Evolutionary conservation across 805 yeast genomes (phyloP).

Genomic region (Yarrowia porcina): DNA sequence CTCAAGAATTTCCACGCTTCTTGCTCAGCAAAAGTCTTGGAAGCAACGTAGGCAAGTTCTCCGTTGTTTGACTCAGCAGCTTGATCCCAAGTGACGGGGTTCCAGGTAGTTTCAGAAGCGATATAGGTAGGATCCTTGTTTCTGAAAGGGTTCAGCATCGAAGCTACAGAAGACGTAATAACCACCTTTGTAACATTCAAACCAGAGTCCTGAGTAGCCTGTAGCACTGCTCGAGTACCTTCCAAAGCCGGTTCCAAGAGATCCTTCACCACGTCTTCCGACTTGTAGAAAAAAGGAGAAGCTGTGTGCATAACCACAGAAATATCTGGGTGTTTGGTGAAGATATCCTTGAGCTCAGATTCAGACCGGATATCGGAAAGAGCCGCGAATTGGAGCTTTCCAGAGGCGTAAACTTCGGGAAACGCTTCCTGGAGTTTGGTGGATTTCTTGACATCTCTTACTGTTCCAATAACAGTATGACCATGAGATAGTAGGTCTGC

Average conservation of each 20-base stretch:
- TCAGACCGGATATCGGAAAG: conserved; percentile 36
- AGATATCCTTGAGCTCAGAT: conserved; percentile 49
- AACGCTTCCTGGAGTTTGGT: conserved; percentile 33
- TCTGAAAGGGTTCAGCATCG: conserved; percentile 37
- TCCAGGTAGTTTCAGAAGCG: conserved; percentile 42
- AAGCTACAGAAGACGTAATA: conserved; percentile 52
- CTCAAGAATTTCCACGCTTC: conserved; percentile 52
- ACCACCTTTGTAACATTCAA: conserved; percentile 42
- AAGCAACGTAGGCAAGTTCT: conserved; percentile 36
- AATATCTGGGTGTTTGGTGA: conserved; percentile 41
- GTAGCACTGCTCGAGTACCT: conserved; percentile 46
- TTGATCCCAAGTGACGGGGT: conserved; percentile 38
- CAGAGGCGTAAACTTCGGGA: conserved; percentile 28
- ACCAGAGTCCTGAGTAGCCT: conserved; percentile 40
- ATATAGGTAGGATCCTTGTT: conserved; percentile 31
- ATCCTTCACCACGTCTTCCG: conserved; percentile 42
- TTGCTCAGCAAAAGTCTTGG: conserved; percentile 56
- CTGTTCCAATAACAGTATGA: conserved; percentile 49
- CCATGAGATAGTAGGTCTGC: conserved; percentile 40
- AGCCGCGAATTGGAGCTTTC: conserved; percentile 34
- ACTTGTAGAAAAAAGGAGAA: conserved; percentile 39
- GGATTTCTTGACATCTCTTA: conserved; percentile 46
- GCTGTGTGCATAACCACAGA: conserved; percentile 43
- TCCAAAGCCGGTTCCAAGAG: conserved; percentile 48
- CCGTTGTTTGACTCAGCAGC: conserved; percentile 16